These are phyloP conservation scores for Boletus eberwhitei DNA, from an alignment of 768 basidiomycete species.

Conservation along the genomic window DNA sequence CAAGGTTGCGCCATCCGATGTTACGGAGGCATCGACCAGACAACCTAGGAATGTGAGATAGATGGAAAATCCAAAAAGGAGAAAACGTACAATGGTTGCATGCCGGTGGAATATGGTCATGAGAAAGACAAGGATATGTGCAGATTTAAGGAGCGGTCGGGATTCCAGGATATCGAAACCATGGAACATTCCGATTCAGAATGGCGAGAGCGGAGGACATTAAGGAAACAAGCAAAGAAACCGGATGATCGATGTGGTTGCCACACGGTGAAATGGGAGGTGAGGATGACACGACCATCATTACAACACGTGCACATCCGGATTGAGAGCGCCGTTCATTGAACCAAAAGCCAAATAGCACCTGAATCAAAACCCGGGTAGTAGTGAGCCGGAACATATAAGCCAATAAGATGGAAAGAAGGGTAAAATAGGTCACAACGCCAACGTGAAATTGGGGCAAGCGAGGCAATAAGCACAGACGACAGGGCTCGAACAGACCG, in stretches of 20 bases:
- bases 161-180: neutral
- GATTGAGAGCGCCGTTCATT: slow-evolving; percentile 1
- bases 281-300: neutral
- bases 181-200: neutral
- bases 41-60: slow-evolving; percentile 10
- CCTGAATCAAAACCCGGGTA: slow-evolving; percentile 1
- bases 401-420: neutral
- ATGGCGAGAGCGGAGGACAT: neutral
- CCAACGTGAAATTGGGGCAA: neutral
- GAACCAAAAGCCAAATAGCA: neutral
- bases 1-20: neutral
- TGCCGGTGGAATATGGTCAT: neutral
- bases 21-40: neutral
- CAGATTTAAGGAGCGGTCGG: neutral
- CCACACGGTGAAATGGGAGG: neutral
- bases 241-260: neutral
- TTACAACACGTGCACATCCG: neutral
- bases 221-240: neutral
- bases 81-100: slow-evolving; percentile 9
- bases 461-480: neutral
- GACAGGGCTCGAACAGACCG: neutral
- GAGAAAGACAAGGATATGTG: neutral
- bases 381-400: neutral
- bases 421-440: neutral
- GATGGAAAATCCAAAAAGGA: neutral